Evolutionary conservation across 2,329 filamentous ascomycete species (phyloP).

Genomic region (Myriosclerotinia scirpicola): DNA sequence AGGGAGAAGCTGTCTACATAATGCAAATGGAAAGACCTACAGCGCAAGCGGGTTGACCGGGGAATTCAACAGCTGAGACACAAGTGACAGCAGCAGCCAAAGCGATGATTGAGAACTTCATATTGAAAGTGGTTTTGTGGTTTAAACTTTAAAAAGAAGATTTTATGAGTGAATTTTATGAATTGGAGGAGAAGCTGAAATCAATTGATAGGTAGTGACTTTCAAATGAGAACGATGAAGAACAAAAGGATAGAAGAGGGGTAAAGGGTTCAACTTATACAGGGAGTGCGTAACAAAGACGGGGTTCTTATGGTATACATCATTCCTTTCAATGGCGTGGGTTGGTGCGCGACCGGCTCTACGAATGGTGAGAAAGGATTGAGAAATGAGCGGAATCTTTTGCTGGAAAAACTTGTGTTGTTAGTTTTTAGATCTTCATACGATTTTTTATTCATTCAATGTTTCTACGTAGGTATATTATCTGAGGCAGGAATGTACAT

Average conservation of each 20-base stretch:
- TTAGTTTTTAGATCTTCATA: background rate
- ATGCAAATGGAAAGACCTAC: background rate
- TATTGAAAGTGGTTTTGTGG: background rate
- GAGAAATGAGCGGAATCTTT: background rate
- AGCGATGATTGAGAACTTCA: slow-evolving; percentile 14
- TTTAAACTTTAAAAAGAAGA: background rate
- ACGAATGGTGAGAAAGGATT: background rate
- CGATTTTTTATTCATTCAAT: background rate
- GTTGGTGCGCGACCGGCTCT: background rate
- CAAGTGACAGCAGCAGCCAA: background rate
- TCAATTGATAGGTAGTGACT: background rate
- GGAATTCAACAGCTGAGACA: background rate
- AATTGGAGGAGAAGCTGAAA: background rate
- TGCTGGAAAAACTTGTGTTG: background rate
- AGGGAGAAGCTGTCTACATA: background rate
- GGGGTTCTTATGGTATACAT: background rate
- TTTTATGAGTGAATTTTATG: background rate
- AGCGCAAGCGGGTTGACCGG: slow-evolving; percentile 13
- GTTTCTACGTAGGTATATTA: background rate
- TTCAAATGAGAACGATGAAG: slow-evolving; percentile 4
- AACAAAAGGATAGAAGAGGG: slow-evolving; percentile 12
- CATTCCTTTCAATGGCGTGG: slow-evolving; percentile 3
- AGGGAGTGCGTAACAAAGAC: background rate
- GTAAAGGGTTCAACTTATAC: background rate
- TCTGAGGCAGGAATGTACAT: background rate